Evolutionary conservation across 2,329 filamentous ascomycete species (phyloP).

Genomic region (Gnomoniopsis sp.): DNA sequence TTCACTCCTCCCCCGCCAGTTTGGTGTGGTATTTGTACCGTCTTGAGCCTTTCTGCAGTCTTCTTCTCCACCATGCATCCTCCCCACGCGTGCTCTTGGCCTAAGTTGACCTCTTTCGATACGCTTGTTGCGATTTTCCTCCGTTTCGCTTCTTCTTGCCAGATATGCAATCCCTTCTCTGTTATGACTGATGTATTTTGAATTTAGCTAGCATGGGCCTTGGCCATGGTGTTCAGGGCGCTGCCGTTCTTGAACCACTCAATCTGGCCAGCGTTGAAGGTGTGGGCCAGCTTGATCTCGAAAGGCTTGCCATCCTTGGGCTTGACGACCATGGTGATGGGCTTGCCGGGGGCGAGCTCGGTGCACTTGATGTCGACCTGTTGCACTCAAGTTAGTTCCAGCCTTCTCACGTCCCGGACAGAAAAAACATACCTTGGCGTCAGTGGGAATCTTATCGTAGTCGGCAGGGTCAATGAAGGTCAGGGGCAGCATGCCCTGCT

Average conservation of each 20-base stretch:
- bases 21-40: constrained; percentile 20
- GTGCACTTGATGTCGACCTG: constrained; percentile 81
- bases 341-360: constrained; percentile 87
- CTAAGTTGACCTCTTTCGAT: not conserved
- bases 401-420: not conserved
- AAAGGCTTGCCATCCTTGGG: constrained; percentile 79
- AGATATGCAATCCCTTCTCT: not conserved
- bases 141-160: not conserved
- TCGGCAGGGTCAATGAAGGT: constrained; percentile 93
- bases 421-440: constrained; percentile 66
- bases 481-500: constrained; percentile 99
- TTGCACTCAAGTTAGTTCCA: not conserved
- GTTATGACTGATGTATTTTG: not conserved
- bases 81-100: constrained; percentile 23
- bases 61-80: constrained; percentile 16
- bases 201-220: constrained; percentile 42
- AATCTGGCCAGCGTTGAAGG: constrained; percentile 96
- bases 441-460: constrained; percentile 93
- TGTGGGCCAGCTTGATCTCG: constrained; percentile 84
- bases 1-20: constrained; percentile 8
- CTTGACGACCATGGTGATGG: constrained; percentile 87
- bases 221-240: constrained; percentile 98
- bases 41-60: constrained; percentile 25
- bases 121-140: not conserved
- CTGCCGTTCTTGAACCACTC: constrained; percentile 99